Evolutionary conservation across 768 basidiomycete species (phyloP), one percentile per base, ranked within the genome.

Genomic region (Boletus sp.): DNA sequence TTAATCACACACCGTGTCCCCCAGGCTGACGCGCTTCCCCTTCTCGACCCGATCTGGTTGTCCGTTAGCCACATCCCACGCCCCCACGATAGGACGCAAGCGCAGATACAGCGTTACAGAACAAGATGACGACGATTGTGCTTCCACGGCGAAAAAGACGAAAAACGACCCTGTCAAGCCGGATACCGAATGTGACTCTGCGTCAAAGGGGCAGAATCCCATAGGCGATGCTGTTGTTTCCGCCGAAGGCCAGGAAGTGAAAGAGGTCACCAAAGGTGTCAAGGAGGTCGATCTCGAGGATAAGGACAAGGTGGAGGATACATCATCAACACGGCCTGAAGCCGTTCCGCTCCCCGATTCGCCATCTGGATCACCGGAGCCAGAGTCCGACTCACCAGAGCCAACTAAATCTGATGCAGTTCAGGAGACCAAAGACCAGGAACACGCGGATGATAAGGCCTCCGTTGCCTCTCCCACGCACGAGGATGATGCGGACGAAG

Each of bases 231-330:
- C 23, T 1, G 3, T 10, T 21, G 65, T 70, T 23, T 57, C 61
- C 27, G 62, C 74, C 34, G 74, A 71, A 51, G 64, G 60, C n/a
- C 72, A 73, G 53, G 83, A 74, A 32, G 85, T 89, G 23, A 87
- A 84, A 65, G 85, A 84, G 61, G 85, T 90, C 56, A 87, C 86
- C 0, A 66, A 79, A 62, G 87, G 86, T 5, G 88, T 89, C 46
- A 75, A 84, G 57, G 78, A 84, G 57, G 87, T 88, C 47, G 86
- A 83, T 50, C 70, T 88, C 46, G 80, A 80, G 35, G 83, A 77
- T 30, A 56, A 55, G 50, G 59, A 51, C 42, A 15, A 56, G 39
- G 53, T 51, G 32, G 58, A 59, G 27, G 57, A 48, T 27, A 29
- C 19, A 9, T 54, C 57, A 14, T 57, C 60, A 23, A 57, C 55